Evolutionary conservation across 768 basidiomycete species (phyloP).

Genomic region (Gymnopilus junonius): DNA sequence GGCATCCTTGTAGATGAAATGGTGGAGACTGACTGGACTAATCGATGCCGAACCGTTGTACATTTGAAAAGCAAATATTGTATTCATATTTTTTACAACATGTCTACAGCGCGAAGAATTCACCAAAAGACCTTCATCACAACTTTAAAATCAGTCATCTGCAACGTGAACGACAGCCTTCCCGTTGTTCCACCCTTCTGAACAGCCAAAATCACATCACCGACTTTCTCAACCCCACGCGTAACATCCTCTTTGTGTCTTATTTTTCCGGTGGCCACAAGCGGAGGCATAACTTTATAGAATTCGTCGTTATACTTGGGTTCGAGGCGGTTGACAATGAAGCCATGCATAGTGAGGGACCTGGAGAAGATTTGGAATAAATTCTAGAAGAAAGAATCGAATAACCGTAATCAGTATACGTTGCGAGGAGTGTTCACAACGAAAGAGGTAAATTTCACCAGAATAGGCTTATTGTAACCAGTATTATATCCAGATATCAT

Average conservation of each 20-base stretch:
- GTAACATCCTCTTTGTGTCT: conserved; percentile 50
- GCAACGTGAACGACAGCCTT: conserved; percentile 40
- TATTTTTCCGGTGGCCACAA: conserved; percentile 47
- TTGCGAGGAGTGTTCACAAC: not conserved
- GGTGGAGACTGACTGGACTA: no score
- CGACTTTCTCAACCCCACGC: conserved; percentile 44
- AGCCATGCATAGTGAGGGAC: conserved; percentile 39
- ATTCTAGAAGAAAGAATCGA: conserved; percentile 34
- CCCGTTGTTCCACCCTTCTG: conserved; percentile 37
- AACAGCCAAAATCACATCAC: conserved; percentile 36
- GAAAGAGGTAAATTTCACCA: conserved; percentile 17
- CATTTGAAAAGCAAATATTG: no score
- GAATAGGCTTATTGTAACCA: conserved; percentile 25
- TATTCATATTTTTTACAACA: no score
- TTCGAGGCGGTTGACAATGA: conserved; percentile 37
- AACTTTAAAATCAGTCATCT: conserved; percentile 32
- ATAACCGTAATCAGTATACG: not conserved
- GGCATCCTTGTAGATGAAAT: no score
- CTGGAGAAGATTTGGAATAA: conserved; percentile 41
- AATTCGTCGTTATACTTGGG: conserved; percentile 45
- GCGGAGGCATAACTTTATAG: conserved; percentile 41
- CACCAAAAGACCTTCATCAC: no score
- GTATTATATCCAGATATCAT: conserved; percentile 43
- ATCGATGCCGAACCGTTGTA: no score
- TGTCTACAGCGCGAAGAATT: no score